Conservation (phyloP, 139 green algal species). For the Mychonastes homosphaera region DNA sequence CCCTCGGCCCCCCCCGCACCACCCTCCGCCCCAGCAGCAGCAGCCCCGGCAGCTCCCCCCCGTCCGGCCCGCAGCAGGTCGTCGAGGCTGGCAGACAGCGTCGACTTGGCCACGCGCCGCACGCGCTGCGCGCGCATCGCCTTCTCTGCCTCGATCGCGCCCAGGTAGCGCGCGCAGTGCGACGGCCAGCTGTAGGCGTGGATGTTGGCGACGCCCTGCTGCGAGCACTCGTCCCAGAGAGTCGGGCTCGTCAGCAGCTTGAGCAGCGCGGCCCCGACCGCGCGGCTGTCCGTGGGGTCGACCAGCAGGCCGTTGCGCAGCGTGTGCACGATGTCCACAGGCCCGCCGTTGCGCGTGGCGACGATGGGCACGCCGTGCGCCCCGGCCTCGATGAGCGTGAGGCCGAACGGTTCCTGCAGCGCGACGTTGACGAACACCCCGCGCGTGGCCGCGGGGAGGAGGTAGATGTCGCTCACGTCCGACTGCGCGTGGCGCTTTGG, state of each 20-base stretch:
- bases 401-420: constrained; percentile 82
- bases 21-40: neutral
- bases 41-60: no score
- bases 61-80: no score
- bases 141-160: constrained; percentile 46
- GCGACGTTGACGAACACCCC: constrained; percentile 76
- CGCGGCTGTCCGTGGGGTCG: constrained; percentile 66
- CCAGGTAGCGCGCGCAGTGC: constrained; percentile 72
- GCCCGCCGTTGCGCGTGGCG: constrained; percentile 83
- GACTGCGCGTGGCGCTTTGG: constrained; percentile 80
- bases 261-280: constrained; percentile 61
- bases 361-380: constrained; percentile 90
- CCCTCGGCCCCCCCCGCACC: no score
- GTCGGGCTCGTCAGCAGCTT: constrained; percentile 59
- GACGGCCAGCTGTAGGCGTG: constrained; percentile 79
- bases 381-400: constrained; percentile 91
- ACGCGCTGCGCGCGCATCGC: neutral
- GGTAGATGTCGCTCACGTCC: constrained; percentile 93
- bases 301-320: constrained; percentile 81
- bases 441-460: constrained; percentile 55
- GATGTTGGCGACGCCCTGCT: constrained; percentile 67
- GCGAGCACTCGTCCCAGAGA: constrained; percentile 63
- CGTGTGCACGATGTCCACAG: constrained; percentile 69
- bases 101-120: no score
- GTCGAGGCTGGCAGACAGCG: no score